phyloP scores from a whole-genome alignment of 352 stramenopile species.

The Globisporangium middletonii region DNA sequence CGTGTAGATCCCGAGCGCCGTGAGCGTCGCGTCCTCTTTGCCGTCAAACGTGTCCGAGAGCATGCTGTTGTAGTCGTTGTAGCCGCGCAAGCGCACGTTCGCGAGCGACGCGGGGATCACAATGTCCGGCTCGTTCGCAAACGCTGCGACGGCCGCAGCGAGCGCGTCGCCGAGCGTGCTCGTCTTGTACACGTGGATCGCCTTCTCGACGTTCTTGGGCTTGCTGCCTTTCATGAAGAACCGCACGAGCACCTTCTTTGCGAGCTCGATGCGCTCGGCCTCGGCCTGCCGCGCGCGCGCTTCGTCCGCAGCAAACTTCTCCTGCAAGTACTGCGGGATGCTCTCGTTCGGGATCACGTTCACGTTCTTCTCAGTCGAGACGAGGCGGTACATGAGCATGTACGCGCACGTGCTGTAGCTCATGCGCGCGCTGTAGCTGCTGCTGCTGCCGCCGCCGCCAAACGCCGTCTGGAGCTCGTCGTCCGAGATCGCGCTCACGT shows the following conservation, averaged over 20 bases:
- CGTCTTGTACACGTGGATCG: constrained; percentile 72
- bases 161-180: constrained; percentile 54
- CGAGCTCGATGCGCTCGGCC: constrained; percentile 60
- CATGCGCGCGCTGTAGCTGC: constrained; percentile 46
- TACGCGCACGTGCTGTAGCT: constrained; percentile 84
- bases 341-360: constrained; percentile 48
- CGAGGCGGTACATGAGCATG: constrained; percentile 88
- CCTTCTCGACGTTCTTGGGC: constrained; percentile 62
- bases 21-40: constrained; percentile 46
- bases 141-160: constrained; percentile 36
- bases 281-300: constrained; percentile 47
- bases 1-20: constrained; percentile 56
- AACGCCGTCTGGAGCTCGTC: constrained; percentile 72
- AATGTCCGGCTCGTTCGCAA: constrained; percentile 47
- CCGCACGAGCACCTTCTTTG: constrained; percentile 72
- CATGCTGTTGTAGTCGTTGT: constrained; percentile 75
- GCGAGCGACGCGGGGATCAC: constrained; percentile 36
- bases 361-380: constrained; percentile 60
- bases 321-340: constrained; percentile 63
- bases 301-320: constrained; percentile 64
- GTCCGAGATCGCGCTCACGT: constrained; percentile 72
- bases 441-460: constrained; percentile 41
- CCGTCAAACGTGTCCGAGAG: constrained; percentile 58
- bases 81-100: constrained; percentile 60
- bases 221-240: constrained; percentile 74